Percentiles rank a stretch among this genome's conserved stretches.
phyloP scores from a whole-genome alignment of 225 moss, liverwort and hornwort species.

The Rhytidiadelphus loreus region DNA sequence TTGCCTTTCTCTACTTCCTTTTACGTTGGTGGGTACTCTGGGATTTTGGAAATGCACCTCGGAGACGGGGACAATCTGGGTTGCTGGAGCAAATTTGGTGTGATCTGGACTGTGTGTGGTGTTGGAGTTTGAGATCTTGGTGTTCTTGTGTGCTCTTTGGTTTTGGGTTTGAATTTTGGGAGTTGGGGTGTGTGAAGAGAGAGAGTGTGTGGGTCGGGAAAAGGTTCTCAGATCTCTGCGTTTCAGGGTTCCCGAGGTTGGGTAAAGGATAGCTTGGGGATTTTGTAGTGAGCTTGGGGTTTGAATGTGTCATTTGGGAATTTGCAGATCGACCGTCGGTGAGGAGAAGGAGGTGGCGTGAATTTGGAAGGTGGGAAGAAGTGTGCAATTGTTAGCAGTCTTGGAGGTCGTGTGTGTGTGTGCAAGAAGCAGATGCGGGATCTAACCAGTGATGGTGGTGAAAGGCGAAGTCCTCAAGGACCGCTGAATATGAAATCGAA shows the following conservation, averaged over 20 bases:
- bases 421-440: slow-evolving; percentile 68
- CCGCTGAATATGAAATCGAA: slow-evolving; percentile 46
- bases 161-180: background rate
- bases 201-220: background rate
- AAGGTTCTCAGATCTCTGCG: background rate
- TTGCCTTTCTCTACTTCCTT: background rate
- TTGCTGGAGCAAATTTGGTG: background rate
- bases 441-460: slow-evolving; percentile 49
- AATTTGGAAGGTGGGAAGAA: background rate
- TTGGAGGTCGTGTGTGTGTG: background rate
- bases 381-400: background rate
- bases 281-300: background rate
- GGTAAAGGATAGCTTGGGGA: background rate
- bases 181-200: no score
- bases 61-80: background rate
- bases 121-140: background rate
- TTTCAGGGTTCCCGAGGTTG: background rate
- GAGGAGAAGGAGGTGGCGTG: background rate
- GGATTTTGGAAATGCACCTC: background rate
- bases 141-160: no score
- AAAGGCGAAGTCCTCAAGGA: slow-evolving; percentile 63
- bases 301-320: background rate
- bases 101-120: background rate
- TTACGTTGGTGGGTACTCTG: background rate
- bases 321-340: background rate